phyloP scores from a whole-genome alignment of 2,329 filamentous ascomycete genomes.

The Colletotrichum simmondsii region DNA sequence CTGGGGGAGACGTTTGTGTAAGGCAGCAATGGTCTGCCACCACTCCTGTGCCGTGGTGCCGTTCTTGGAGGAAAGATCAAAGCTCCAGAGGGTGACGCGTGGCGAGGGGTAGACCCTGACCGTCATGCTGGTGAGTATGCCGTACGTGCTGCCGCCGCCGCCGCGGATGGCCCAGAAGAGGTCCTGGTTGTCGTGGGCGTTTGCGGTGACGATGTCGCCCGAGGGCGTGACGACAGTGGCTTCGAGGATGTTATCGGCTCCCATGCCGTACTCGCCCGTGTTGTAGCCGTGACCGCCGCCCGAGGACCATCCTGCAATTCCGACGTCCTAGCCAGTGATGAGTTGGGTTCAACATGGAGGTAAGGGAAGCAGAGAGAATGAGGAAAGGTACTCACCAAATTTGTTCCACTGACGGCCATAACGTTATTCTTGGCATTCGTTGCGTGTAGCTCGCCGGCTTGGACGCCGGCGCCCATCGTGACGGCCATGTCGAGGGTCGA shows the following conservation, averaged over 20 bases:
- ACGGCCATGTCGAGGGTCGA: constrained; percentile 36
- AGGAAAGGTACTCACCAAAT: constrained; percentile 41
- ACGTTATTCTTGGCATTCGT: not conserved
- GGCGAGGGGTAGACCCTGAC: constrained; percentile 17
- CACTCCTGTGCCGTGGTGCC: not conserved
- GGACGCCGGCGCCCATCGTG: constrained; percentile 30
- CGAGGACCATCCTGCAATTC: constrained; percentile 62
- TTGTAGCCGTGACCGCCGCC: constrained; percentile 65
- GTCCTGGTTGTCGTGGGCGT: constrained; percentile 38
- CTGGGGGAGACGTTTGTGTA: not conserved
- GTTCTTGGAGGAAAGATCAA: no score
- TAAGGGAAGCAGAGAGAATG: no score
- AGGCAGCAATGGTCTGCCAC: not conserved
- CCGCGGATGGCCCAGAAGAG: constrained; percentile 45
- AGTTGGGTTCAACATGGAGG: no score
- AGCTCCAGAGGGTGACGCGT: no score
- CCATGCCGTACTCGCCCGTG: constrained; percentile 49
- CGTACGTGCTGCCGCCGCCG: constrained; percentile 44
- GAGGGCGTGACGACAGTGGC: constrained; percentile 44
- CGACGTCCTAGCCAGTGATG: no score
- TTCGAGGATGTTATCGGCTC: constrained; percentile 42
- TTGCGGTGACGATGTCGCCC: constrained; percentile 38
- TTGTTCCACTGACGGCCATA: constrained; percentile 53
- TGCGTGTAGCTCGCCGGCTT: constrained; percentile 7
- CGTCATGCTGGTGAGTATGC: constrained; percentile 42